Evolutionary conservation across 495 filamentous ascomycete species (phyloP), one percentile per base, ranked within the genome.

Genomic region (Sporormia fimetaria): DNA sequence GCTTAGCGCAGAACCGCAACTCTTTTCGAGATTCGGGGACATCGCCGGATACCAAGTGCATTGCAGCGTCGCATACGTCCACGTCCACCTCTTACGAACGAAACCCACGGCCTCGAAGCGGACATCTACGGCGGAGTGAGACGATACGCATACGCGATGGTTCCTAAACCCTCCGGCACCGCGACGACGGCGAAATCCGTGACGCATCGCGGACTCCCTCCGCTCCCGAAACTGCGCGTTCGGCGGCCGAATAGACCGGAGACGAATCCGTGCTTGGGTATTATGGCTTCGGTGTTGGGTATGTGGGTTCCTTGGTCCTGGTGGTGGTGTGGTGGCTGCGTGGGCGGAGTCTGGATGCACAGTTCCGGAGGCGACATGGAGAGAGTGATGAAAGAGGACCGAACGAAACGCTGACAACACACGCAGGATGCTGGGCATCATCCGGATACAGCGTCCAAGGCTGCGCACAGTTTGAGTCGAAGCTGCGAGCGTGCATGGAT

Each of bases 211-310:
- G 85, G 83, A 39, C 75, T 98, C 21, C 87, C 92, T 52, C 88
- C 90, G 15, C 75, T 98, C 37, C 75, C 75, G 42, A 74, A 77
- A 49, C 75, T 98, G 31, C 82, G 85, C 50, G 79, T 98, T 35
- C 80, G 81, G 51, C 72, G 78, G 42, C 84, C 90, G 30, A 87
- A 94, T 60, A 67, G 74, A 54, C 54, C 76, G 47, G 70, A 82
- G 47, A 63, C 67, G 47, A 92, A 90, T 55, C 79, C 87, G 20
- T 98, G 90, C 59, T 52, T 86, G 25, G 67, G 71, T 17, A 67
- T 93, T 37, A 94, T 98, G 90, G 76, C 78, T 17, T 78, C 81
- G n/a, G 78, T 98, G 31, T 69, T 98, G 43, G 77, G 87, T 94
- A 79, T 30, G 82, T 63, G 6, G 28, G 26, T 32, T 35, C 4